Evolutionary conservation across 345 rosid species (phyloP), one percentile per base, ranked within the genome.

Genomic region (Corymbia maculata): DNA sequence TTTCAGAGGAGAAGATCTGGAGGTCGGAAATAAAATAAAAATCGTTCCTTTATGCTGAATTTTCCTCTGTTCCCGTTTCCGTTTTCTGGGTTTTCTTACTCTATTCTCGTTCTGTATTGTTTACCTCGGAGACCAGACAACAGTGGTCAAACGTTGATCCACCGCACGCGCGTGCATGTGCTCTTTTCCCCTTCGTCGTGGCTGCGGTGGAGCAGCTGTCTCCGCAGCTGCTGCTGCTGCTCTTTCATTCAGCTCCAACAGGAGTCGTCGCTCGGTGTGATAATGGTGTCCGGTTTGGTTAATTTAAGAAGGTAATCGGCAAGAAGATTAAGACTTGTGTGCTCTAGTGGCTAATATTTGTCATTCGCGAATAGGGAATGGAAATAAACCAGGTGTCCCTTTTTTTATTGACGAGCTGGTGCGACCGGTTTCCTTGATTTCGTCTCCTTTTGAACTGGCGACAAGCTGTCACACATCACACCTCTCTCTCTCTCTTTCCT

Each of bases 381-480:
- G 15, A 12, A 61, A 61, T 4, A 6, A 61, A 28, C 16, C 68
- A 2, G 68, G 1, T 12, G 68, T 61, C 32, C 15, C 68, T 61
- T 61, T 28, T 28, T 11, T 28, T 26, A 61, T 11, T 61, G 68
- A 28, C 79, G 79, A 32, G 79, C 79, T 68, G 80, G 84, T 42
- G 49, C 49, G 49, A 19, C 49, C 49, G 10, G 7, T 75, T 75
- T 42, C 49, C 49, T 19, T 42, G 49, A 42, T 75, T 75, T 75
- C 49, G 28, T 42, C 26, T 19, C 49, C 21, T 42, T 36, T 21
- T 90, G 92, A 91, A 90, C 93, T 92, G 93, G 92, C 88, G 59
- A 68, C 91, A 64, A 90, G 89, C 92, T 92, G 93, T 92, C 93
- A 89, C 55, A n/a, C 47, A 9, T 75, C 47, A 36, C 80, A 5